These are phyloP conservation scores for Ophiorrhiza pumila DNA, from an alignment of 257 asterid genomes.

Conservation along the genomic window DNA sequence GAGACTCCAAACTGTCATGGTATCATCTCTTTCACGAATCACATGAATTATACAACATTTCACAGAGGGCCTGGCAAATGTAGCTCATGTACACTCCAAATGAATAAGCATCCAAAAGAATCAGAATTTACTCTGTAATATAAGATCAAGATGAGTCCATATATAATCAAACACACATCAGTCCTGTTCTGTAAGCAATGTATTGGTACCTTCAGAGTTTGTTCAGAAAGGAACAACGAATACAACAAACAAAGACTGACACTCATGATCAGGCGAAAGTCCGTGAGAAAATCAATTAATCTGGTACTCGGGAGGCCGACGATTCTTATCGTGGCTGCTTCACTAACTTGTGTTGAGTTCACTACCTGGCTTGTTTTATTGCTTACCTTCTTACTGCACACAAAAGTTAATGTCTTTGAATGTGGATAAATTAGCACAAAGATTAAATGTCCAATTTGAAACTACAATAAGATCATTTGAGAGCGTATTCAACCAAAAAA, in stretches of 20 bases:
- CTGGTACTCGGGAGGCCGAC: conserved; percentile 30
- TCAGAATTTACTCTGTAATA: conserved; percentile 17
- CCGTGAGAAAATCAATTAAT: conserved; percentile 22
- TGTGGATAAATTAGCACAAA: neutral
- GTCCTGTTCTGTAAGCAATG: neutral
- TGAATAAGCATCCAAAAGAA: conserved; percentile 20
- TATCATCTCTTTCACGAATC: conserved; percentile 16
- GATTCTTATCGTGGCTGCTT: conserved; percentile 38
- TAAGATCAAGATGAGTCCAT: neutral
- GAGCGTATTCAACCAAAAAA: neutral
- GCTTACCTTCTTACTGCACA: conserved; percentile 62
- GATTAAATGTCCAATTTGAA: neutral
- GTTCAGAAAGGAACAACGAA: conserved; percentile 45
- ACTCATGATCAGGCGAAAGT: conserved; percentile 27
- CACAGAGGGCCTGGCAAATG: conserved; percentile 36
- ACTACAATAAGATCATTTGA: neutral
- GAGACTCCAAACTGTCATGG: conserved; percentile 5
- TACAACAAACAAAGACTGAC: conserved; percentile 38
- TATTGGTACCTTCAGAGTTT: conserved; percentile 33
- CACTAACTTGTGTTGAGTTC: conserved; percentile 67
- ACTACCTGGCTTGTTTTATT: conserved; percentile 60
- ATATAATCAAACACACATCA: neutral
- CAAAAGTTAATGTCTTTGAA: conserved; percentile 4
- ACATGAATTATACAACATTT: conserved; percentile 11
- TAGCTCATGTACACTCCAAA: conserved; percentile 26